A percentile compares a stretch with the other conserved stretches of the same genome.
Conservation (phyloP, 495 filamentous ascomycete genomes). For the Aspergillus nanangensis region DNA sequence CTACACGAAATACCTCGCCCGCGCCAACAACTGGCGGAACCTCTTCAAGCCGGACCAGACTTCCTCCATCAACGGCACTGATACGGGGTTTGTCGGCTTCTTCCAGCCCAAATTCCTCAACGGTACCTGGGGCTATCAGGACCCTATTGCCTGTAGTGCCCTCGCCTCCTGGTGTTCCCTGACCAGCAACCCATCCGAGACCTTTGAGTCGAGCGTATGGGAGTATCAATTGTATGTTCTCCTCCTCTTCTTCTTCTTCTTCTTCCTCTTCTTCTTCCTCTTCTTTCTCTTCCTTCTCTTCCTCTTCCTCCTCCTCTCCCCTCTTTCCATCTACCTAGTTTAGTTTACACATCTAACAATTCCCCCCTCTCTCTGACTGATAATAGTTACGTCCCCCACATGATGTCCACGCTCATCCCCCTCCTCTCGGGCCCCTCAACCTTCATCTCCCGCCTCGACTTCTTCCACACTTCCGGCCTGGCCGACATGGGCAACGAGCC, state of each 20-base stretch:
- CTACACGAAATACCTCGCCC: neutral
- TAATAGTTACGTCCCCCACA: constrained; percentile 62
- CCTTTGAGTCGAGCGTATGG: constrained; percentile 68
- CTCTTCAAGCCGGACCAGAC: constrained; percentile 57
- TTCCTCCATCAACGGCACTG: constrained; percentile 36
- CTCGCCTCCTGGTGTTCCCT: constrained; percentile 57
- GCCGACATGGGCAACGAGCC: constrained; percentile 72
- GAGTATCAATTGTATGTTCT: constrained; percentile 61
- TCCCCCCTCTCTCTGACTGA: too few species aligned
- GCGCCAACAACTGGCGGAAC: constrained; percentile 52
- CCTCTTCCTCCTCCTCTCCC: neutral
- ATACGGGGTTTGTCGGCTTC: constrained; percentile 59
- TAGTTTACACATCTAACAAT: too few species aligned
- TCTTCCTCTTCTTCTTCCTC: neutral
- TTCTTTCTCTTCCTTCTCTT: constrained; percentile 37
- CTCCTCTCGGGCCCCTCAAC: constrained; percentile 51
- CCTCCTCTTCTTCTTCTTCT: neutral
- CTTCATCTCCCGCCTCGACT: constrained; percentile 62
- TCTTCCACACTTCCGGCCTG: constrained; percentile 48
- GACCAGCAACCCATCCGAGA: constrained; percentile 45
- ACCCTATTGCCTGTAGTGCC: constrained; percentile 49
- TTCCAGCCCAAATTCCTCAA: constrained; percentile 59
- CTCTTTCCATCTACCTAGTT: too few species aligned
- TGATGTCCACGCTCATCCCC: constrained; percentile 57
- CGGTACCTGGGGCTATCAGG: constrained; percentile 55